Percentiles rank a stretch among this genome's conserved stretches.
Evolutionary conservation across 345 rosid genomes (phyloP).

Genomic region (Camelina sativa): DNA sequence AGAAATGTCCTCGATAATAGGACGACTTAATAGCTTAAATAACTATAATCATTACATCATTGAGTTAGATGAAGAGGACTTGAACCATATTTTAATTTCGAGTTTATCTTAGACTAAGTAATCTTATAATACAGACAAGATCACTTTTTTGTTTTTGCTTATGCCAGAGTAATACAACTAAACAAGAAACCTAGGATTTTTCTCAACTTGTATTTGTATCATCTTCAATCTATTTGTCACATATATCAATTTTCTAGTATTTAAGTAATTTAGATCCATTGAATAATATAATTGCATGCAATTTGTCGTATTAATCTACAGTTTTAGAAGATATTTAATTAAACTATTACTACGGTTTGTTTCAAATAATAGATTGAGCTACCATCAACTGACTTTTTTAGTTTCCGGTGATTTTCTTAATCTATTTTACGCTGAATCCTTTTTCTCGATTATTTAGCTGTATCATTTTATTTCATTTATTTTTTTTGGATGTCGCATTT

Average conservation of each 20-base stretch:
- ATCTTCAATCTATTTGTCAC: neutral
- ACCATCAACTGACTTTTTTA: neutral
- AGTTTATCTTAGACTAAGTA: neutral
- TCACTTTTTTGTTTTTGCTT: neutral
- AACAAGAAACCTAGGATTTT: neutral
- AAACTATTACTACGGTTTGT: neutral
- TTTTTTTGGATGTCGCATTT: neutral
- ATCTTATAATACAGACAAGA: neutral
- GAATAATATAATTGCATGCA: neutral
- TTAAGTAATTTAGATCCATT: neutral
- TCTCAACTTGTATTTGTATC: neutral
- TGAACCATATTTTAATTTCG: neutral
- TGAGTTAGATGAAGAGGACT: constrained; percentile 5
- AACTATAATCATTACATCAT: neutral
- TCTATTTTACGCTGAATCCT: neutral
- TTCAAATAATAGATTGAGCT: neutral
- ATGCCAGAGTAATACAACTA: neutral
- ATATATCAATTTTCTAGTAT: neutral
- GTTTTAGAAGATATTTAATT: neutral
- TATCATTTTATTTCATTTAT: neutral
- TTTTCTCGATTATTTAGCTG: neutral
- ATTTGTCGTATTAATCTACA: neutral
- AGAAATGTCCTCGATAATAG: neutral
- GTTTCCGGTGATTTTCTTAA: neutral
- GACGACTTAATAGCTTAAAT: constrained; percentile 4